These are phyloP conservation scores for Amphichorda felina DNA, from an alignment of 2,329 filamentous ascomycete genomes.

Conservation along the genomic window DNA sequence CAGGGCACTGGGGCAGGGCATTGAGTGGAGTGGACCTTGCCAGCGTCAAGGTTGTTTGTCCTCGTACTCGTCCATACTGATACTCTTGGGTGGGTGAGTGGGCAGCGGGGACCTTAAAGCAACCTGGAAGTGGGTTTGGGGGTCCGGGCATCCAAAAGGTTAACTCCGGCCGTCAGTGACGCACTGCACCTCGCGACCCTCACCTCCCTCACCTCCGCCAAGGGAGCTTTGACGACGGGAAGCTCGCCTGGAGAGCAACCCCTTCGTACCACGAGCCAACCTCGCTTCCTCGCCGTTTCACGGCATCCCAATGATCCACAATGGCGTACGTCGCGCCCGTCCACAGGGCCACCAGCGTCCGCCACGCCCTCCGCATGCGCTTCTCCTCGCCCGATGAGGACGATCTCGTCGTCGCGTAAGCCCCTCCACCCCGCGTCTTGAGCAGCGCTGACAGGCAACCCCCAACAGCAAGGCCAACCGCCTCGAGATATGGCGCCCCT, in stretches of 20 bases:
- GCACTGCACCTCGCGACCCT: not conserved
- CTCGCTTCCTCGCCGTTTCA: not conserved
- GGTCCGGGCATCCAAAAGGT: too few species aligned
- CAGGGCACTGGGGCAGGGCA: too few species aligned
- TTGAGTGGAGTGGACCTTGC: too few species aligned
- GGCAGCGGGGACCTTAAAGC: too few species aligned
- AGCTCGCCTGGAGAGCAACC: not conserved
- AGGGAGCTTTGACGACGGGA: not conserved
- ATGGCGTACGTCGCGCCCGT: constrained; percentile 97
- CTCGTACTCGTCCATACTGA: too few species aligned
- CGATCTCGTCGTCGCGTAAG: constrained; percentile 80
- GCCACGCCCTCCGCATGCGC: constrained; percentile 73
- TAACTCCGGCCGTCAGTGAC: not conserved
- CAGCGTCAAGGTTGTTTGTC: too few species aligned
- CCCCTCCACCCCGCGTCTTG: not conserved
- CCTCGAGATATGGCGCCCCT: constrained; percentile 69
- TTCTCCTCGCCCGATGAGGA: constrained; percentile 66
- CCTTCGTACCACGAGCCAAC: too few species aligned
- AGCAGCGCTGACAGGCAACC: not conserved
- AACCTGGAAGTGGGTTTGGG: too few species aligned
- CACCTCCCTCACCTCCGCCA: not conserved
- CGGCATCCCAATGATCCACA: constrained; percentile 5
- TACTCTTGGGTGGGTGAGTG: too few species aligned
- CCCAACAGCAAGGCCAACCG: constrained; percentile 63
- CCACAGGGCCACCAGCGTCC: constrained; percentile 81